A percentile compares a stretch with the other conserved stretches of the same genome.
phyloP scores from a whole-genome alignment of 2,329 filamentous ascomycete species.

The Chaetoscypha palmicola region DNA sequence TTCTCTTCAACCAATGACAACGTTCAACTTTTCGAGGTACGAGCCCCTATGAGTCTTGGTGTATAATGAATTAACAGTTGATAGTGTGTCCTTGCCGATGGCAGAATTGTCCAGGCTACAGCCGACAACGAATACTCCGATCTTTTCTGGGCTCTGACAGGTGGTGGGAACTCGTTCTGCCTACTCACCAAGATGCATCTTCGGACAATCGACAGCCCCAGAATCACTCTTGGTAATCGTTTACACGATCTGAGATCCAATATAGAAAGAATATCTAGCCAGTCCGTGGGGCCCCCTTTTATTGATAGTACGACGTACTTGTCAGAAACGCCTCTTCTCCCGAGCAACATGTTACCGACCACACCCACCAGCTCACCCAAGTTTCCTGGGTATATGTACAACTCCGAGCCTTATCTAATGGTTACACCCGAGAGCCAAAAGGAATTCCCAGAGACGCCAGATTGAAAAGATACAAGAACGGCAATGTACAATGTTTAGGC shows the following conservation, averaged over 20 bases:
- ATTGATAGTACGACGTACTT: too few relatives aligned
- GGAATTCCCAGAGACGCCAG: not conserved
- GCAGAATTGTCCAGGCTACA: conserved; percentile 37
- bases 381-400: too few relatives aligned
- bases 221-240: conserved; percentile 6
- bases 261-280: too few relatives aligned
- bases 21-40: conserved; percentile 15
- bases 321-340: too few relatives aligned
- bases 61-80: not conserved
- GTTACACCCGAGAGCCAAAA: not conserved
- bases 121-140: conserved; percentile 38
- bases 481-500: conserved; percentile 15
- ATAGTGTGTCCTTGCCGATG: conserved; percentile 36
- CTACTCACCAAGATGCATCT: conserved; percentile 40
- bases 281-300: too few relatives aligned
- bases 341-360: too few relatives aligned
- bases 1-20: conserved; percentile 19
- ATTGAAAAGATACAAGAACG: not conserved
- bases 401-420: too few relatives aligned
- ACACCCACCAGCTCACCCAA: too few relatives aligned
- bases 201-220: conserved; percentile 14
- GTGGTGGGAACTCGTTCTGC: conserved; percentile 50
- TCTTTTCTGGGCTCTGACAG: conserved; percentile 46
- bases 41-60: not conserved
- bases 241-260: too few relatives aligned